A percentile compares a stretch with the other conserved stretches of the same genome.
Conservation (phyloP, 2,329 filamentous ascomycete species). For the Colletotrichum kahawae region DNA sequence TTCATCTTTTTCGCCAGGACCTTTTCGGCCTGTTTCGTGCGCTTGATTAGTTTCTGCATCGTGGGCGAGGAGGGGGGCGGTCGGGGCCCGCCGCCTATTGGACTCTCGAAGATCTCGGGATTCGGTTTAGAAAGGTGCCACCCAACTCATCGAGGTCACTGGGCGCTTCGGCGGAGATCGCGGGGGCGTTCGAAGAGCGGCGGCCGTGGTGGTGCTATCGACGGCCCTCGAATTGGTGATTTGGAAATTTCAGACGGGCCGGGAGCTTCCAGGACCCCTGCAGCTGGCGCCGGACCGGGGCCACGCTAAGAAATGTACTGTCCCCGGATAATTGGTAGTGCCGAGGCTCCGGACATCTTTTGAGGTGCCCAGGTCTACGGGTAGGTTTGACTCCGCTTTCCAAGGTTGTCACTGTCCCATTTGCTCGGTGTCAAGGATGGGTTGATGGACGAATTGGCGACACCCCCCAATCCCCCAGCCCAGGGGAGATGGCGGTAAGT, state of each 20-base stretch:
- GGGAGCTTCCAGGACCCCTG: conserved; percentile 14
- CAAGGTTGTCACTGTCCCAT: neutral
- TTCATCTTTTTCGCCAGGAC: conserved; percentile 59
- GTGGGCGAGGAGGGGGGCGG: conserved; percentile 18
- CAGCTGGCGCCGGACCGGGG: neutral
- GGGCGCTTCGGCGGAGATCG: neutral
- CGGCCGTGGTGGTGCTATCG: conserved; percentile 9
- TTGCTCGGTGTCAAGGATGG: neutral
- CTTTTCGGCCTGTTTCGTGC: conserved; percentile 69
- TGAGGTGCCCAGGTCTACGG: neutral
- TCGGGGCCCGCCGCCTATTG: neutral
- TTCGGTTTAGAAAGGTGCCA: neutral
- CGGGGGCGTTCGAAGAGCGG: neutral
- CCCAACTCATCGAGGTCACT: neutral
- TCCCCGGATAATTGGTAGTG: neutral
- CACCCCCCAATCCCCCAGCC: neutral
- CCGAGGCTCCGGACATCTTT: neutral
- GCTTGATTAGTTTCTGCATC: conserved; percentile 76
- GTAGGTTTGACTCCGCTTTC: neutral
- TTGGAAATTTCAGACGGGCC: conserved; percentile 21
- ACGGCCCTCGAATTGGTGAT: conserved; percentile 13
- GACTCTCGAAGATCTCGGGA: neutral
- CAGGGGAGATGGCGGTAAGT: conserved; percentile 13
- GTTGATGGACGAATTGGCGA: neutral
- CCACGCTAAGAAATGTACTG: neutral